These are phyloP conservation scores for Candida caryicola DNA, from an alignment of 805 yeast species.

Conservation along the genomic window DNA sequence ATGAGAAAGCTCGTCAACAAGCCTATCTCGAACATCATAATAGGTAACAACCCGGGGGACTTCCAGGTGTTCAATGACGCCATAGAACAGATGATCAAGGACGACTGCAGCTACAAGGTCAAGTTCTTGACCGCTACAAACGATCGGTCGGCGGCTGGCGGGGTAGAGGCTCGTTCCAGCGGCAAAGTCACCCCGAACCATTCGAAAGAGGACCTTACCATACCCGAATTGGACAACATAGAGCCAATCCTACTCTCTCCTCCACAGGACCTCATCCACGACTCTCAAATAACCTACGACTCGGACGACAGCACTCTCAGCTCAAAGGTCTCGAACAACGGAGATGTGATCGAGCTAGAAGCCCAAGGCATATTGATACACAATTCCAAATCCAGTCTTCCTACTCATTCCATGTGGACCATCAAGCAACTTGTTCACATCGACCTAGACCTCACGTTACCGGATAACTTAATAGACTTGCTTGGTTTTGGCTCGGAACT, in stretches of 20 bases:
- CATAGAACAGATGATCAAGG: conserved; percentile 62
- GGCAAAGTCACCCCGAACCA: conserved; percentile 25
- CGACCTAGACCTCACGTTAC: conserved; percentile 64
- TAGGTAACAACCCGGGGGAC: conserved; percentile 62
- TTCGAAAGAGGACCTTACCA: conserved; percentile 16
- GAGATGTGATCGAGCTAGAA: conserved; percentile 69
- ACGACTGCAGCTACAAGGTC: conserved; percentile 76
- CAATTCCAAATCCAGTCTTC: conserved; percentile 52
- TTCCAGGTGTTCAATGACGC: conserved; percentile 67
- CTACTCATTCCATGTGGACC: conserved; percentile 91
- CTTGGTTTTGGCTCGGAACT: conserved; percentile 89
- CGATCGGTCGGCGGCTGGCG: conserved; percentile 4
- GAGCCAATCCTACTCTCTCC: not conserved
- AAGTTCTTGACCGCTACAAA: conserved; percentile 60
- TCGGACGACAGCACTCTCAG: conserved; percentile 12
- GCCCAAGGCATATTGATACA: conserved; percentile 91
- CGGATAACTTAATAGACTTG: conserved; percentile 63
- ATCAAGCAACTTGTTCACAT: conserved; percentile 72
- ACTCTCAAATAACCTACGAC: conserved; percentile 5
- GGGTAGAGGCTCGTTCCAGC: conserved; percentile 8
- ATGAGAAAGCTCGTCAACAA: conserved; percentile 50
- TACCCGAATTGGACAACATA: not conserved
- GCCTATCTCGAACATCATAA: conserved; percentile 61
- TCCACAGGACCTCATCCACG: conserved; percentile 1
- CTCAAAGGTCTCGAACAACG: conserved; percentile 49